These are phyloP conservation scores for Coemansia umbellata DNA, from an alignment of 192 early-diverging fungal genomes.

Conservation along the genomic window DNA sequence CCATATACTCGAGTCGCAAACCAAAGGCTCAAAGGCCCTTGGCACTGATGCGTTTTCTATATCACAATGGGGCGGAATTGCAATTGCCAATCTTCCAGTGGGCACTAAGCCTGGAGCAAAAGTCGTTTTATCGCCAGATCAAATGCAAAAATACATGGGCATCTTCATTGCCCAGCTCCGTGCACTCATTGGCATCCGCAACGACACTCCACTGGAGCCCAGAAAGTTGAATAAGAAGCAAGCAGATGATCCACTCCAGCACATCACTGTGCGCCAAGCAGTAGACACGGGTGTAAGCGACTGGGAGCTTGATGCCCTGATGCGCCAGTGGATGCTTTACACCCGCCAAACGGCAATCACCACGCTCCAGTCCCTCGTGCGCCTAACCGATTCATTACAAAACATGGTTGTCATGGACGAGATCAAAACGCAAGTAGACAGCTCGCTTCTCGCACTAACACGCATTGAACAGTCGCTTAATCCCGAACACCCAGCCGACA, in stretches of 20 bases:
- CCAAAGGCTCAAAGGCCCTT: neutral
- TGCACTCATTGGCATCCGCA: constrained; percentile 74
- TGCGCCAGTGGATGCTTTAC: constrained; percentile 64
- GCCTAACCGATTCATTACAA: constrained; percentile 70
- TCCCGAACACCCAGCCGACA: neutral
- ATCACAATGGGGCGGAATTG: constrained; percentile 93
- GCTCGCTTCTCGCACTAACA: constrained; percentile 39
- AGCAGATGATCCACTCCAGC: neutral
- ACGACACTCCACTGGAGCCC: constrained; percentile 16
- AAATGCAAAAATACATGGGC: constrained; percentile 73
- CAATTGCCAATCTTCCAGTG: constrained; percentile 53
- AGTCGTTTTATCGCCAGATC: constrained; percentile 29
- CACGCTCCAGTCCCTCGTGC: constrained; percentile 77
- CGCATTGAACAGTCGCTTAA: constrained; percentile 31
- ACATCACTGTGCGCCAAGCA: constrained; percentile 42
- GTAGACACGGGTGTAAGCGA: constrained; percentile 64
- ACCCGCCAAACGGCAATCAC: constrained; percentile 69
- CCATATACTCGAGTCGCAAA: constrained; percentile 51
- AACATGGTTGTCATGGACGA: constrained; percentile 93
- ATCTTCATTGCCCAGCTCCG: constrained; percentile 80
- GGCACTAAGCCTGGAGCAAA: constrained; percentile 8
- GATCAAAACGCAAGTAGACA: constrained; percentile 67
- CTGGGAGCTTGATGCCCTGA: constrained; percentile 78
- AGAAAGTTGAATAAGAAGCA: too few relatives aligned
- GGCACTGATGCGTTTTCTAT: constrained; percentile 80